Evolutionary conservation across 495 filamentous ascomycete genomes (phyloP).

Genomic region (Acidomyces sp.): DNA sequence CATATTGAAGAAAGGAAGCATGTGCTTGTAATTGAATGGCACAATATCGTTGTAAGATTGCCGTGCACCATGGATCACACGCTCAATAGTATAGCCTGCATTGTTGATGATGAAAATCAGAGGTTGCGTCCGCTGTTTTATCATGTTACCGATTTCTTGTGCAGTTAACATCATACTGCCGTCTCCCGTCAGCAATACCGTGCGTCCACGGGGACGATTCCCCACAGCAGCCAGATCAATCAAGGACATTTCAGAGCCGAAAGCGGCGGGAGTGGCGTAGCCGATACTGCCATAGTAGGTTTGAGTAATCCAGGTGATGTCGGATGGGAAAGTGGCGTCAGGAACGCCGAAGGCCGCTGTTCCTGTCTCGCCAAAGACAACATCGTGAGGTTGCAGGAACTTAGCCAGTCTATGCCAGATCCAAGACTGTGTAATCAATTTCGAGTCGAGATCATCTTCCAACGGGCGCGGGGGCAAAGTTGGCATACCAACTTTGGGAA

Average conservation of each 20-base stretch:
- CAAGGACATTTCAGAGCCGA: conserved; percentile 26
- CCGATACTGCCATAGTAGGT: conserved; percentile 31
- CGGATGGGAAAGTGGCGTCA: conserved; percentile 16
- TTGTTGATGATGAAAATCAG: conserved; percentile 30
- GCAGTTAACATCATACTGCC: conserved; percentile 30
- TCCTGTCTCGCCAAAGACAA: conserved; percentile 29
- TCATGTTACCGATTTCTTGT: conserved; percentile 31
- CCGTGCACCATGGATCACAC: conserved; percentile 29
- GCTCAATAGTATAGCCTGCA: conserved; percentile 31
- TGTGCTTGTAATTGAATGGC: conserved; percentile 25
- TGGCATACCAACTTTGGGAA: conserved; percentile 6
- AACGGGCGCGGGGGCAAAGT: conserved; percentile 11
- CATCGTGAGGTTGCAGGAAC: conserved; percentile 25
- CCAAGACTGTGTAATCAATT: conserved; percentile 27
- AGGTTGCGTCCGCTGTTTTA: conserved; percentile 19
- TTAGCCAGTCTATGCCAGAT: conserved; percentile 25
- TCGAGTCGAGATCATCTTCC: conserved; percentile 21
- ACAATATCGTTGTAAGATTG: conserved; percentile 31
- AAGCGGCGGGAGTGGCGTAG: conserved; percentile 25
- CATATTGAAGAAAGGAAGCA: conserved; percentile 29
- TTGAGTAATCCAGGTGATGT: conserved; percentile 23
- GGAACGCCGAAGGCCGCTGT: conserved; percentile 28
- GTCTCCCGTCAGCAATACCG: conserved; percentile 28
- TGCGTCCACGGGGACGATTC: conserved; percentile 18
- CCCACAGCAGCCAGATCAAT: conserved; percentile 6